Percentiles rank a stretch among this genome's conserved stretches.
Evolutionary conservation across 768 basidiomycete species (phyloP).

Genomic region (Lactifluus rugatus): DNA sequence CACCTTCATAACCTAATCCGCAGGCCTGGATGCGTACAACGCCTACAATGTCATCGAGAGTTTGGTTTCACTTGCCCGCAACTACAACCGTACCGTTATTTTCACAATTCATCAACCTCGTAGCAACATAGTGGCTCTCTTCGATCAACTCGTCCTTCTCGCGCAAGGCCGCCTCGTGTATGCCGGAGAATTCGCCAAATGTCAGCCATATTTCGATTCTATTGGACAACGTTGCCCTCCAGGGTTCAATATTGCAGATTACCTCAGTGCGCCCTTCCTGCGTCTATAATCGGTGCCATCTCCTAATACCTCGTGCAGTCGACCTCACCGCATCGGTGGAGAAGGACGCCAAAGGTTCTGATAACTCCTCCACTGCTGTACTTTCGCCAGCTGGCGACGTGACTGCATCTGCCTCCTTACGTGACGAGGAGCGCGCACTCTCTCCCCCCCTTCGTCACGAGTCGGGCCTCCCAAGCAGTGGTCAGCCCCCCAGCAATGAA

Average conservation of each 20-base stretch:
- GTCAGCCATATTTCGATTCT: constrained; percentile 69
- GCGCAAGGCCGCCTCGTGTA: constrained; percentile 80
- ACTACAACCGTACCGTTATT: constrained; percentile 89
- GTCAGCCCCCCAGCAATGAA: constrained; percentile 35
- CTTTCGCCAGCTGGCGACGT: constrained; percentile 28
- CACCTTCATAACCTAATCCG: background rate
- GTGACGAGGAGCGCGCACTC: constrained; percentile 65
- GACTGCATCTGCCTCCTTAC: constrained; percentile 30
- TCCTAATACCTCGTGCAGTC: constrained; percentile 26
- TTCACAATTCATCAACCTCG: constrained; percentile 99
- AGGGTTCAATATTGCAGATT: constrained; percentile 97
- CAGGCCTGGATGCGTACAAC: constrained; percentile 90
- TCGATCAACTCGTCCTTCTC: constrained; percentile 84
- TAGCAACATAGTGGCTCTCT: constrained; percentile 92
- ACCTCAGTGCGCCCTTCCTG: constrained; percentile 53
- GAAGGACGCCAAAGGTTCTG: constrained; percentile 29
- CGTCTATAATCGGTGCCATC: background rate
- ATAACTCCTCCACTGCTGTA: constrained; percentile 24
- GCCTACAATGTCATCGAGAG: constrained; percentile 91
- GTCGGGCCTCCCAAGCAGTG: constrained; percentile 2
- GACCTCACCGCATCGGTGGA: constrained; percentile 37
- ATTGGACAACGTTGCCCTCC: constrained; percentile 81
- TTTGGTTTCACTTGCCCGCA: constrained; percentile 71
- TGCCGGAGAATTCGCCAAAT: constrained; percentile 64
- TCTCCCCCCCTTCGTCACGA: background rate